These are phyloP conservation scores for Aspergillus sp. DNA, from an alignment of 2,329 filamentous ascomycete species.

Conservation along the genomic window DNA sequence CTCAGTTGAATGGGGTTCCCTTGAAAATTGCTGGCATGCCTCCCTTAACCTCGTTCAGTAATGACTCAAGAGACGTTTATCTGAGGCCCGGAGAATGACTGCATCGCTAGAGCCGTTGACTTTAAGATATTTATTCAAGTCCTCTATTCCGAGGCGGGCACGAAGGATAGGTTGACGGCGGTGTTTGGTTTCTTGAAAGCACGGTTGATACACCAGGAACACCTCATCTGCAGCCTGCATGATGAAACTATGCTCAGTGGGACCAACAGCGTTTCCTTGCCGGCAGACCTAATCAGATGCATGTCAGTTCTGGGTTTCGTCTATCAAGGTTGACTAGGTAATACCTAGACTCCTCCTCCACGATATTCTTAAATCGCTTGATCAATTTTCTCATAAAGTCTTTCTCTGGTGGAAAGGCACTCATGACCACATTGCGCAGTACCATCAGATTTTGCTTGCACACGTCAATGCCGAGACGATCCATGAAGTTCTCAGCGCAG, in stretches of 20 bases:
- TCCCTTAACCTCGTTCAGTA: too few species aligned
- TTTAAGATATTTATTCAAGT: background rate
- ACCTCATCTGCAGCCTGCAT: constrained; percentile 30
- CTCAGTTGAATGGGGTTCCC: background rate
- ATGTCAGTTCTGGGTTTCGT: too few species aligned
- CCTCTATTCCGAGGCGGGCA: background rate
- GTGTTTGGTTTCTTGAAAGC: constrained; percentile 44
- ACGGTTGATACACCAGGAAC: constrained; percentile 38
- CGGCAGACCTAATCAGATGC: background rate
- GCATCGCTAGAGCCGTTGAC: too few species aligned
- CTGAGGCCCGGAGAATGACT: background rate
- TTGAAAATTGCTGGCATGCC: background rate
- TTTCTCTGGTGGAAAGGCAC: constrained; percentile 23
- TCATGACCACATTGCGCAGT: constrained; percentile 51
- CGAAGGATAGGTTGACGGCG: constrained; percentile 39
- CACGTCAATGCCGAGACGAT: constrained; percentile 31
- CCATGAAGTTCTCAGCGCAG: constrained; percentile 45
- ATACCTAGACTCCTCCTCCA: constrained; percentile 4
- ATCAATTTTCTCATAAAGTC: constrained; percentile 5
- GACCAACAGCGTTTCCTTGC: background rate
- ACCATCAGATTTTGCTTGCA: constrained; percentile 45
- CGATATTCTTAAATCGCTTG: background rate
- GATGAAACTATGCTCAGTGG: background rate
- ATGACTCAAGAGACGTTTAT: too few species aligned
- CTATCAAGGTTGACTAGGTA: too few species aligned